phyloP scores from a whole-genome alignment of 768 basidiomycete genomes.

The Termitomyces sp. region DNA sequence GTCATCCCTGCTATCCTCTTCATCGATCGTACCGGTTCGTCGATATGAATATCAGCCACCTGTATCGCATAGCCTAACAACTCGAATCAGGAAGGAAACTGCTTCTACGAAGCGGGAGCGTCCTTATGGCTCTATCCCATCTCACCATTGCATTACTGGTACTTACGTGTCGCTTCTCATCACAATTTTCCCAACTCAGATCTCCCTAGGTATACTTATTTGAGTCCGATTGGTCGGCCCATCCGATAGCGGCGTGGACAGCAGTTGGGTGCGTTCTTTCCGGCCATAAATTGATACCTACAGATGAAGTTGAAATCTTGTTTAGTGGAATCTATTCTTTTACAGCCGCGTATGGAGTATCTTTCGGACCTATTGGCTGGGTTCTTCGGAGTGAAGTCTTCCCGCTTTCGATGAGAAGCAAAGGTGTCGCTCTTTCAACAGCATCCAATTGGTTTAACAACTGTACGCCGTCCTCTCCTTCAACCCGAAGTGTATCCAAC shows the following conservation, averaged over 20 bases:
- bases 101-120: constrained; percentile 61
- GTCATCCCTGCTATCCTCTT: constrained; percentile 70
- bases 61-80: not conserved
- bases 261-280: constrained; percentile 54
- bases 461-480: constrained; percentile 37
- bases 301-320: not conserved
- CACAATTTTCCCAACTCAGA: constrained; percentile 1
- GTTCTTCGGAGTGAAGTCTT: constrained; percentile 83
- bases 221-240: constrained; percentile 53
- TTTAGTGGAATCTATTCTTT: constrained; percentile 66
- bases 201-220: constrained; percentile 41
- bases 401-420: constrained; percentile 72
- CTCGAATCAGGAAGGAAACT: constrained; percentile 53
- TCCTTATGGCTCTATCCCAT: constrained; percentile 63
- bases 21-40: constrained; percentile 62
- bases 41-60: not conserved
- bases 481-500: not conserved
- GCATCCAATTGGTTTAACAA: constrained; percentile 88
- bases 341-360: constrained; percentile 74
- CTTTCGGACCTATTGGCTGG: constrained; percentile 81
- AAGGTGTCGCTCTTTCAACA: constrained; percentile 80
- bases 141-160: constrained; percentile 64
- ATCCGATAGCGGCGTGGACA: constrained; percentile 59
- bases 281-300: not conserved
- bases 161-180: constrained; percentile 8